These are phyloP conservation scores for Xylaria sp. DNA, from an alignment of 2,329 filamentous ascomycete species.

Conservation along the genomic window DNA sequence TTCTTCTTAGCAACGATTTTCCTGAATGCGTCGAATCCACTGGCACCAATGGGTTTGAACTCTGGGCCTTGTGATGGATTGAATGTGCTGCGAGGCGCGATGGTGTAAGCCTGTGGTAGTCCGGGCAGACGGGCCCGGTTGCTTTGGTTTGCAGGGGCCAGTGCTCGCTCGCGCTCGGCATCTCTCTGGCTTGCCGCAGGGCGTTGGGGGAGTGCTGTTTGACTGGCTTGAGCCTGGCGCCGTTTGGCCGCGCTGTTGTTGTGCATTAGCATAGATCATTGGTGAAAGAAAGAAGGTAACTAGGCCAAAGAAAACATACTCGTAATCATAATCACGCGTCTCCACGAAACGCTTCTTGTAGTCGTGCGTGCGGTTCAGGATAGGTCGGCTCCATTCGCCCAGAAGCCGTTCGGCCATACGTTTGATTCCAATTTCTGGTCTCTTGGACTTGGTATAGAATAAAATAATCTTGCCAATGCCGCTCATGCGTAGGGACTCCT, in stretches of 20 bases:
- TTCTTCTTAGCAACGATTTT: conserved; percentile 69
- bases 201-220: conserved; percentile 48
- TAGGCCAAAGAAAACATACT: conserved; percentile 56
- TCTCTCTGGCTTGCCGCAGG: conserved; percentile 51
- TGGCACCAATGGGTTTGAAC: conserved; percentile 70
- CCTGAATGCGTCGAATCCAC: conserved; percentile 72
- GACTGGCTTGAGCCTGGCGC: conserved; percentile 57
- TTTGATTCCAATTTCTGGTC: conserved; percentile 88
- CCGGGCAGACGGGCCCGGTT: conserved; percentile 68
- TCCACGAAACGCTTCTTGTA: conserved; percentile 84
- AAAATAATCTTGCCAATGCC: conserved; percentile 96
- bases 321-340: conserved; percentile 71
- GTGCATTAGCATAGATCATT: conserved; percentile 28
- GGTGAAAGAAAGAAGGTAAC: neutral
- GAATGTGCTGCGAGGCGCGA: conserved; percentile 71
- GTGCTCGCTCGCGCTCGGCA: conserved; percentile 66
- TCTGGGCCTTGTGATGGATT: conserved; percentile 63
- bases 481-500: conserved; percentile 88
- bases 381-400: conserved; percentile 94
- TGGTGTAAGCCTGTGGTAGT: conserved; percentile 67
- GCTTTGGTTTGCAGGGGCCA: conserved; percentile 64
- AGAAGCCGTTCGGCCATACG: conserved; percentile 92
- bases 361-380: conserved; percentile 92
- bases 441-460: conserved; percentile 96
- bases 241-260: conserved; percentile 62